These are phyloP conservation scores for Scutellaria minor DNA, from an alignment of 257 asterid species.

Conservation along the genomic window DNA sequence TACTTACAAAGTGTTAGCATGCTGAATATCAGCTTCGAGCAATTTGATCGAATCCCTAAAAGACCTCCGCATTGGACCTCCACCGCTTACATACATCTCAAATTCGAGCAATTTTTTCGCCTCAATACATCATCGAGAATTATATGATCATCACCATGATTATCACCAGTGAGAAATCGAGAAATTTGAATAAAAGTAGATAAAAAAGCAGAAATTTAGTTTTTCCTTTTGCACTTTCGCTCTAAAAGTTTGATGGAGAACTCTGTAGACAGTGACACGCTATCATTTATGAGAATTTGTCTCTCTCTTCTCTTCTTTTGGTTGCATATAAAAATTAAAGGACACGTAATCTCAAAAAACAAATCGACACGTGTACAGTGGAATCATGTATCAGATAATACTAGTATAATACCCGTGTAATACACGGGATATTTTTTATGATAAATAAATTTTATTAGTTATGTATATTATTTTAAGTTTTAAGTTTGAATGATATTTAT, in stretches of 20 bases:
- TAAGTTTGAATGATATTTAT: too few relatives aligned
- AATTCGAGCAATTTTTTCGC: conserved; percentile 14
- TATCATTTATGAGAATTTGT: not conserved
- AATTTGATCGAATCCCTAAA: conserved; percentile 37
- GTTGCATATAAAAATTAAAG: too few relatives aligned
- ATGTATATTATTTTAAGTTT: too few relatives aligned
- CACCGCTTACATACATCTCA: conserved; percentile 20
- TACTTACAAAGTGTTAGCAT: conserved; percentile 29
- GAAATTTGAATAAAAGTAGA: not conserved
- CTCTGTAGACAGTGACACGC: not conserved
- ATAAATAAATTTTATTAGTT: too few relatives aligned
- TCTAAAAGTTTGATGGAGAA: conserved; percentile 5
- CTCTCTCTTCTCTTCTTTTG: not conserved
- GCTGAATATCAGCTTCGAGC: conserved; percentile 37
- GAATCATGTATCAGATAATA: too few relatives aligned
- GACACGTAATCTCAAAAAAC: too few relatives aligned
- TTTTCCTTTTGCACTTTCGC: not conserved
- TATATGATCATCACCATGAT: not conserved
- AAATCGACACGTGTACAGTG: too few relatives aligned
- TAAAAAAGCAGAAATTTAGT: not conserved
- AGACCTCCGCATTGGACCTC: conserved; percentile 12
- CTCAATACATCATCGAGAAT: not conserved
- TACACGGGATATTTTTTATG: too few relatives aligned
- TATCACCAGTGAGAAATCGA: not conserved
- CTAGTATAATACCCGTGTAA: too few relatives aligned